Evolutionary conservation across 768 basidiomycete genomes (phyloP), one percentile per base, ranked within the genome.

Genomic region (Agrocybe pediades): DNA sequence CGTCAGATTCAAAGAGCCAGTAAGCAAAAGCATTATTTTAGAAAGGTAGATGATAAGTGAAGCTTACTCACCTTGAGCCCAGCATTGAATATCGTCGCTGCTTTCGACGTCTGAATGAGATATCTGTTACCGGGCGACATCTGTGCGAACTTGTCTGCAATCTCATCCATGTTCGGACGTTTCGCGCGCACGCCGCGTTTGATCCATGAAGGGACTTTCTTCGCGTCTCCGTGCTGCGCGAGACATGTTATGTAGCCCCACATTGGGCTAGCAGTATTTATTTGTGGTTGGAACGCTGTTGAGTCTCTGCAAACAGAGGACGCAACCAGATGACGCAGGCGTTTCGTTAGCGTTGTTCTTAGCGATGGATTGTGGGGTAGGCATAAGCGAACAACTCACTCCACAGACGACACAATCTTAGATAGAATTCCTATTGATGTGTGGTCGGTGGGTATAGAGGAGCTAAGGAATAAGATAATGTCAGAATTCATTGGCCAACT

Each of bases 371-470:
- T 53, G 24, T 33, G 11, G 26, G 45, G 26, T n/a, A n/a, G 19
- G 44, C 21, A 29, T 21, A 24, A 26, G 20, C 9, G 20, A 21
- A 16, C 17, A 16, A 46, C 60, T 29, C 25, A 69, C 68, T 70
- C 68, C 11, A 70, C 56, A 7, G 58, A 54, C 9, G 65, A 65
- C 15, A 70, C 63, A 19, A 70, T 66, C 36, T 71, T 69, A 8
- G 69, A 67, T 2, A 71, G 55, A 1, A 71, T 65, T 6, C 69
- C 69, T 23, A 71, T 71, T 6, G 63, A 65, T 4, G 68, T 69
- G 40, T 66, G 62, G 2, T 36, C 56, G n/a, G 63, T 56, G 1
- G 68, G 68, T 17, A 67, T 52, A 2, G 68, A 69, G 5, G 68
- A 67, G 36, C 69, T 71, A 15, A n/a, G 42, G 3, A 16, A 19